Conservation (phyloP, 75 land plant genomes). For the Azolla pinnata region DNA sequence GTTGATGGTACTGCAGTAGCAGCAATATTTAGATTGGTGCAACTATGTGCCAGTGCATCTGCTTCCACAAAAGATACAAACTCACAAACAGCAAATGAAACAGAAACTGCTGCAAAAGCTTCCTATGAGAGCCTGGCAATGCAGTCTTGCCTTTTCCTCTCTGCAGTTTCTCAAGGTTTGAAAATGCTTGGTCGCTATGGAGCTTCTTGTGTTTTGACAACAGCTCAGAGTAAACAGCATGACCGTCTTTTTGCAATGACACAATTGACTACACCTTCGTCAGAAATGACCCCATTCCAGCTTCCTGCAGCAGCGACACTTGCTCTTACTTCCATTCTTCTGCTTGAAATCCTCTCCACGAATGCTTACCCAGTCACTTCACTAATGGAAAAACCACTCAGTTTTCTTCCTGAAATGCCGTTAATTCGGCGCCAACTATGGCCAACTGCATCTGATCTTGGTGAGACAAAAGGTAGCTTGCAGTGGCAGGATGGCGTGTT, state of each 20-base stretch:
- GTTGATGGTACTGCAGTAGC: constrained; percentile 75
- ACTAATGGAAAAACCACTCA: constrained; percentile 49
- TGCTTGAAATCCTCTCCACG: constrained; percentile 47
- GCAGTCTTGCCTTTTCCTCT: constrained; percentile 55
- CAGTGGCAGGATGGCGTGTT: constrained; percentile 38
- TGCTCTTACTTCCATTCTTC: constrained; percentile 78
- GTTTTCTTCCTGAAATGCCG: constrained; percentile 51
- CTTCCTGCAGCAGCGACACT: constrained; percentile 65
- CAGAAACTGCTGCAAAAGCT: constrained; percentile 19
- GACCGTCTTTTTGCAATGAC: constrained; percentile 62
- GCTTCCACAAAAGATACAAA: constrained; percentile 46
- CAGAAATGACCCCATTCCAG: constrained; percentile 31
- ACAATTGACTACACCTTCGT: constrained; percentile 45
- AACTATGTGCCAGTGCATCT: constrained; percentile 39
- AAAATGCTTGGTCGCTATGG: constrained; percentile 46
- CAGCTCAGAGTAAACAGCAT: constrained; percentile 57
- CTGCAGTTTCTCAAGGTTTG: constrained; percentile 63
- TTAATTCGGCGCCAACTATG: constrained; percentile 38
- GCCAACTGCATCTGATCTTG: constrained; percentile 6
- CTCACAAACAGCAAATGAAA: constrained; percentile 26
- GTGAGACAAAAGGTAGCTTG: constrained; percentile 2
- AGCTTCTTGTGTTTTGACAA: constrained; percentile 66
- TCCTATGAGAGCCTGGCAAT: constrained; percentile 30
- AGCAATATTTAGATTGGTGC: constrained; percentile 64
- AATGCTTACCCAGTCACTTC: constrained; percentile 26